Evolutionary conservation across 164 flowering plant species (phyloP), one percentile per base, ranked within the genome.

Genomic region (Sedum album): DNA sequence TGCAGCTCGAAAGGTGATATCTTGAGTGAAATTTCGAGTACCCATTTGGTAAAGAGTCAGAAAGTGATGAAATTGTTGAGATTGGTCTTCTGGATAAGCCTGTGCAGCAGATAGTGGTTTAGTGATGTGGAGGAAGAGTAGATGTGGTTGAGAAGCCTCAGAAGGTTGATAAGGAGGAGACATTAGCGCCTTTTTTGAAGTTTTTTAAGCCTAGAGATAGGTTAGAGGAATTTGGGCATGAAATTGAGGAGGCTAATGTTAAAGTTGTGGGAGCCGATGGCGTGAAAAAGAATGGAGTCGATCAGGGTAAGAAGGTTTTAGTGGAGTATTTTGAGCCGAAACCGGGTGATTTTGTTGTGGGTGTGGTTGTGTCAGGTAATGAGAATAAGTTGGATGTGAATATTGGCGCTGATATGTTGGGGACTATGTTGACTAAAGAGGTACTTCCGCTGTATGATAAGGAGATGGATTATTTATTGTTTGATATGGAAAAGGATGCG

Each of bases 341-440:
- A 70, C 81, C 91, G 0, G 97, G 97, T 0, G 99, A 94, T 76
- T 84, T 85, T 31, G 97, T 86, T 55, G 95, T 91, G 39, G 99
- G 99, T 0, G 93, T 87, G 5, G 97, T 94, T 23, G 95, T 94
- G 73, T 94, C 96, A 5, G 98, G 98, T 18, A 91, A 94, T 73
- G 98, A 87, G 76, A 87, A 91, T 72, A 94, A 83, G 82, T 87
- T 94, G 60, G 97, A 94, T 79, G 87, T 94, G 69, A 91, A 88
- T 75, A 76, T 94, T 6, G 97, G 97, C 0, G 95, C 97, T 1
- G 95, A 94, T 62, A 49, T 87, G 71, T 72, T 91, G 73, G 97
- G 93, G 0, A 85, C 93, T 53, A 94, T 94, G 97, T 76, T 94
- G 82, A 91, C 94, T 0, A 94, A 94, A 74, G 98, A 94, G 71